Evolutionary conservation across 768 basidiomycete species (phyloP).

Genomic region (Tubosaeta sp.): DNA sequence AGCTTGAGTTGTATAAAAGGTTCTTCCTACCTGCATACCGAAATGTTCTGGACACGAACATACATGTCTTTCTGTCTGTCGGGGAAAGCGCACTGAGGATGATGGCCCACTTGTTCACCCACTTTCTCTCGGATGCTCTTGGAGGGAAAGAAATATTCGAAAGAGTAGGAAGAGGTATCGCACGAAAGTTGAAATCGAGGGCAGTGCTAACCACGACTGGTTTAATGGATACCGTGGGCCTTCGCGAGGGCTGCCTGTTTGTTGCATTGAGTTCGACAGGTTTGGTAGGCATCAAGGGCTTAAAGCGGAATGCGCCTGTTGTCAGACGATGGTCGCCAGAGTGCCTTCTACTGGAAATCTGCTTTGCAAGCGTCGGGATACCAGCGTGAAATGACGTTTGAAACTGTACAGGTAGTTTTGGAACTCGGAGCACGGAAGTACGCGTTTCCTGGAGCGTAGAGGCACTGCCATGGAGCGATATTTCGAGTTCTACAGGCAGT

Average conservation of each 20-base stretch:
- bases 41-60: slow-evolving; percentile 55
- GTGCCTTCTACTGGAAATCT: neutral
- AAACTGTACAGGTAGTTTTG: slow-evolving; percentile 1
- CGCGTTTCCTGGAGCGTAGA: neutral
- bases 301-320: slow-evolving; percentile 13
- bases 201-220: neutral
- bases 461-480: neutral
- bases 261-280: neutral
- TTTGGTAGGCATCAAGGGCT: slow-evolving; percentile 5
- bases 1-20: neutral
- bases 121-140: slow-evolving; percentile 52
- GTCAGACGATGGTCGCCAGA: neutral
- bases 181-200: neutral
- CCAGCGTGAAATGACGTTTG: neutral
- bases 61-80: slow-evolving; percentile 42
- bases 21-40: slow-evolving; percentile 53
- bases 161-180: slow-evolving; percentile 24
- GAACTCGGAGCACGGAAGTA: slow-evolving; percentile 6
- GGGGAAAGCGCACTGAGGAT: slow-evolving; percentile 47
- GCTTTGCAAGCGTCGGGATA: neutral
- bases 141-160: slow-evolving; percentile 53
- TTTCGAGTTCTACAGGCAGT: neutral
- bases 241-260: neutral
- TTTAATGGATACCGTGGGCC: neutral
- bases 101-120: slow-evolving; percentile 48